phyloP scores from a whole-genome alignment of 352 stramenopile genomes.

The Globisporangium irregulare region DNA sequence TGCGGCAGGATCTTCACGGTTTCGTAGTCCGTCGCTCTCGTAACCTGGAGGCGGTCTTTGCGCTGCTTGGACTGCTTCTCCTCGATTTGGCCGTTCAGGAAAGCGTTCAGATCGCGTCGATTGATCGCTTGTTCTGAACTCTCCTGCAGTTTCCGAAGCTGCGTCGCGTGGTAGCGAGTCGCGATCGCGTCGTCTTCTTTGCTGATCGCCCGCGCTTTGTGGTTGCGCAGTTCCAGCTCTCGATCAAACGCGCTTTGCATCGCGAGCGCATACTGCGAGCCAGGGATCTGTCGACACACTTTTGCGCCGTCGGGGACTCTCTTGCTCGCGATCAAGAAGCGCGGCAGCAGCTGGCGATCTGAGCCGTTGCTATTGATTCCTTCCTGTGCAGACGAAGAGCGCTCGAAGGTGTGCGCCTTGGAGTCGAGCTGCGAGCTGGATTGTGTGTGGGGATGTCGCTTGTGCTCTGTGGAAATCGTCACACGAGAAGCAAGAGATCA shows the following conservation, averaged over 20 bases:
- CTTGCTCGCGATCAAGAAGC: constrained; percentile 42
- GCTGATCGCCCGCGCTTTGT: not conserved
- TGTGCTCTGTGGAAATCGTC: constrained; percentile 3
- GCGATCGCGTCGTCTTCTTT: constrained; percentile 25
- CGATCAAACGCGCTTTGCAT: constrained; percentile 33
- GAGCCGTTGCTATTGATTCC: constrained; percentile 7
- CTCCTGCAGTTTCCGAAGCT: constrained; percentile 41
- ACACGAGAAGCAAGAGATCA: not conserved
- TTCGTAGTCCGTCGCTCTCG: constrained; percentile 15
- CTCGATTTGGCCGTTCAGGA: constrained; percentile 48
- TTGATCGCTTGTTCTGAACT: constrained; percentile 33
- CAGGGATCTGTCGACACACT: constrained; percentile 14
- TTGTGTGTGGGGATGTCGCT: constrained; percentile 4
- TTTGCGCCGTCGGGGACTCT: constrained; percentile 16
- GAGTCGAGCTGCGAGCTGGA: not conserved
- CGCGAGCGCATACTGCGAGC: constrained; percentile 23
- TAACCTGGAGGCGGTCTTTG: constrained; percentile 13
- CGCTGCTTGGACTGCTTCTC: constrained; percentile 28
- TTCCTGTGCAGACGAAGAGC: constrained; percentile 2
- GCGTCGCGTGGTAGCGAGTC: constrained; percentile 25
- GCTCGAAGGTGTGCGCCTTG: not conserved
- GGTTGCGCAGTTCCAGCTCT: constrained; percentile 24
- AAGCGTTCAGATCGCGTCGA: constrained; percentile 46
- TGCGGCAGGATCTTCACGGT: constrained; percentile 42
- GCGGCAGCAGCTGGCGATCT: constrained; percentile 35